Conservation (phyloP, 2,329 filamentous ascomycete genomes). For the Phyllosticta capitalensis region DNA sequence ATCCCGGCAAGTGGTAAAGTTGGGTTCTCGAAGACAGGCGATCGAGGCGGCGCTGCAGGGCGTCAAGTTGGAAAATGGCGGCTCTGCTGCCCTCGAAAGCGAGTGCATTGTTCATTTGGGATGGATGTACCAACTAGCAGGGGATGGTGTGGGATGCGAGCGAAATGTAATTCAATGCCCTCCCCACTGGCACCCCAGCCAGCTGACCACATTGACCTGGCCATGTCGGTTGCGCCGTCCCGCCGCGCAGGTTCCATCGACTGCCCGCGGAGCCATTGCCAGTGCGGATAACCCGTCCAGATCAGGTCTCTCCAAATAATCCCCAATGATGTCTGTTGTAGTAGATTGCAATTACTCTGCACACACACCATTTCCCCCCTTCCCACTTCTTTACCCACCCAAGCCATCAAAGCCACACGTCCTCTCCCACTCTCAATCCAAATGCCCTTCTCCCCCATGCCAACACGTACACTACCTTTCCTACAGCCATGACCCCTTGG, state of each 20-base stretch:
- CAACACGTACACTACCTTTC: background rate
- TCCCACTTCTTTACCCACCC: background rate
- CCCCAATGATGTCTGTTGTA: background rate
- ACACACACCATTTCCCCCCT: background rate
- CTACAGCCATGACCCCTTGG: background rate
- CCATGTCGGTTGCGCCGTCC: background rate
- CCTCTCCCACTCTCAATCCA: background rate
- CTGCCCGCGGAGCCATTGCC: background rate
- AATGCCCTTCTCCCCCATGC: background rate
- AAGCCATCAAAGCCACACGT: background rate
- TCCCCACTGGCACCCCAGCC: background rate
- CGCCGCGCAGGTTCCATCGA: background rate
- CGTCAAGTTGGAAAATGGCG: constrained; percentile 1
- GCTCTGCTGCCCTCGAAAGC: background rate
- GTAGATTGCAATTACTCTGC: background rate
- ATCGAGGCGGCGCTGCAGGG: constrained; percentile 11
- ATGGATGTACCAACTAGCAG: background rate
- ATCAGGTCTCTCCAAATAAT: background rate
- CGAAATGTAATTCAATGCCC: background rate
- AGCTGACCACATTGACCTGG: no score
- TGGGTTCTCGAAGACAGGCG: constrained; percentile 18
- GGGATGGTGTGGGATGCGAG: background rate
- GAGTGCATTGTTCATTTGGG: background rate
- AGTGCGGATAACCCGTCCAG: background rate
- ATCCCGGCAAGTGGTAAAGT: constrained; percentile 24